phyloP scores from a whole-genome alignment of 2,329 filamentous ascomycete species.

The Apiospora marii region DNA sequence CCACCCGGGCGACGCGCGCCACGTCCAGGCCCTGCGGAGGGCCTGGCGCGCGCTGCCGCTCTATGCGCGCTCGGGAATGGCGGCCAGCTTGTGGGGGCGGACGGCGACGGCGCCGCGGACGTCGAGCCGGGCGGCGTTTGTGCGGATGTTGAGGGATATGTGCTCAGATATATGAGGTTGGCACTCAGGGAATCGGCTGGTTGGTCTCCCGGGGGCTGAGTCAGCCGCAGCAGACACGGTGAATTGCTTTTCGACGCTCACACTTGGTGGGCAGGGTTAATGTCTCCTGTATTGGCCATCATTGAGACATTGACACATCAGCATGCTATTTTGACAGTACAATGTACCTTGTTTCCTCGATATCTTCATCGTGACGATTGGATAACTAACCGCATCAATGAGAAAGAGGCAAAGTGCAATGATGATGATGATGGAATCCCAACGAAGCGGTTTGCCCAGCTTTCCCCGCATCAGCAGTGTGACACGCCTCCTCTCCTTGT shows the following conservation, averaged over 20 bases:
- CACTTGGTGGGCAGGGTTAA: not conserved
- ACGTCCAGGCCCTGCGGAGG: conserved; percentile 28
- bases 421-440: not conserved
- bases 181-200: not conserved
- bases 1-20: conserved; percentile 26
- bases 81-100: not conserved
- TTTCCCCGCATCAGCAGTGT: conserved; percentile 11
- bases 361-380: too few species aligned
- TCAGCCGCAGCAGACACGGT: not conserved
- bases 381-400: not conserved
- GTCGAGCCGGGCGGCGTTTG: conserved; percentile 6
- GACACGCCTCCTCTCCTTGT: not conserved
- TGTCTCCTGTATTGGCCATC: not conserved
- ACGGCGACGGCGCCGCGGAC: conserved; percentile 17
- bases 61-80: conserved; percentile 16
- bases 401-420: not conserved
- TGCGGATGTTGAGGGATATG: conserved; percentile 3
- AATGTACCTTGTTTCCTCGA: not conserved
- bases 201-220: not conserved
- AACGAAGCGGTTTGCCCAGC: not conserved
- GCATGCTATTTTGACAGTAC: not conserved
- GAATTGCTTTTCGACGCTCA: not conserved
- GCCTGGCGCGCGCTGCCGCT: conserved; percentile 27
- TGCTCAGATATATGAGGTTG: not conserved
- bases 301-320: too few species aligned